phyloP scores from a whole-genome alignment of 169 alveolate genomes.

The Babesia ovata region DNA sequence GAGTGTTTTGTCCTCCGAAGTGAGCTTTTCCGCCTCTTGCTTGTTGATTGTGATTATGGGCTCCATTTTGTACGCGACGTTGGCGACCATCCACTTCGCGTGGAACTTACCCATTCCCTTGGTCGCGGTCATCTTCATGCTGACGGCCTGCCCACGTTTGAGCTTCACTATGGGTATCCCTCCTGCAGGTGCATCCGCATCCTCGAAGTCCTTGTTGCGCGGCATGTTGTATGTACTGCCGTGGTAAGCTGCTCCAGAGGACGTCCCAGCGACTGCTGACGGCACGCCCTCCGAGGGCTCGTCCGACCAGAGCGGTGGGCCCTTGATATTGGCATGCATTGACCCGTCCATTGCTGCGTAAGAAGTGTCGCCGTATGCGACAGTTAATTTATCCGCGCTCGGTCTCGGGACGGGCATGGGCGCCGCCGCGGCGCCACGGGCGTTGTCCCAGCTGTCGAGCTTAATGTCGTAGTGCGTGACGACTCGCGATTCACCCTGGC shows the following conservation, averaged over 20 bases:
- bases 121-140: slow-evolving; percentile 91
- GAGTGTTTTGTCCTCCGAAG: slow-evolving; percentile 53
- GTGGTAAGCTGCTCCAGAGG: slow-evolving; percentile 33
- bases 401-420: slow-evolving; percentile 73
- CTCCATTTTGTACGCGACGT: slow-evolving; percentile 86
- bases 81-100: slow-evolving; percentile 96
- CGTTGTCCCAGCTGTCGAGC: slow-evolving; percentile 68
- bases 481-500: slow-evolving; percentile 87
- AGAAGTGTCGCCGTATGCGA: neutral
- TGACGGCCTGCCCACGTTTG: slow-evolving; percentile 89
- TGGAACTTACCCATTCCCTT: slow-evolving; percentile 97
- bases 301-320: slow-evolving; percentile 1
- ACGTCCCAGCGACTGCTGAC: slow-evolving; percentile 25
- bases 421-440: slow-evolving; percentile 48
- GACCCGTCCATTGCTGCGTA: slow-evolving; percentile 6
- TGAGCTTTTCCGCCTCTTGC: slow-evolving; percentile 75
- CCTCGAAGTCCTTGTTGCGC: slow-evolving; percentile 45
- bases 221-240: slow-evolving; percentile 31
- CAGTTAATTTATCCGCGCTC: neutral
- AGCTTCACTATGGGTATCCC: slow-evolving; percentile 93
- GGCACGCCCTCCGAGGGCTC: neutral
- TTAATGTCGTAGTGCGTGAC: slow-evolving; percentile 85
- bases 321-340: neutral
- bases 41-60: slow-evolving; percentile 72
- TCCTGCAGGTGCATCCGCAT: slow-evolving; percentile 66